Conservation (phyloP, 352 stramenopile species). For the Phytophthora kernoviae region DNA sequence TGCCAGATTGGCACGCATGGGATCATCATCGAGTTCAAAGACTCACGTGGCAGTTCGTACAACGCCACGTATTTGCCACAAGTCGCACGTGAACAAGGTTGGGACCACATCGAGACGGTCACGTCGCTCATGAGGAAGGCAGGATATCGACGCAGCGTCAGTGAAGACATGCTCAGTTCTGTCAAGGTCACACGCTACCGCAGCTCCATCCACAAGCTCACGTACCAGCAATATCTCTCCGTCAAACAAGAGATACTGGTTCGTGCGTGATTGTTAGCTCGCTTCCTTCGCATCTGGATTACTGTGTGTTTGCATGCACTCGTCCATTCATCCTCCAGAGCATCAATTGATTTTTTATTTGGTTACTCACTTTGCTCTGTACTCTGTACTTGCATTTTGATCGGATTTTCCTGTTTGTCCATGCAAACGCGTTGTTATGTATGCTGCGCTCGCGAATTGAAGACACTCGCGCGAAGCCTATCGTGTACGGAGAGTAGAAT, state of each 20-base stretch:
- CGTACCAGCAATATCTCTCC: slow-evolving; percentile 79
- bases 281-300: slow-evolving; percentile 20
- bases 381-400: neutral
- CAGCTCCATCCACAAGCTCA: slow-evolving; percentile 84
- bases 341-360: slow-evolving; percentile 34
- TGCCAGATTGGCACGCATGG: slow-evolving; percentile 68
- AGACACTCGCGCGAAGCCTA: neutral
- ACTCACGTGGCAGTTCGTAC: slow-evolving; percentile 52
- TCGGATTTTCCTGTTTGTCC: slow-evolving; percentile 19
- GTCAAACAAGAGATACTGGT: slow-evolving; percentile 54
- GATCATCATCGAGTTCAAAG: slow-evolving; percentile 83
- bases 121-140: slow-evolving; percentile 84
- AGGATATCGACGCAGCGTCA: slow-evolving; percentile 67
- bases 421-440: slow-evolving; percentile 23
- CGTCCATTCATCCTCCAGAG: slow-evolving; percentile 15
- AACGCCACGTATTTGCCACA: slow-evolving; percentile 83
- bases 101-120: slow-evolving; percentile 72
- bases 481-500: neutral
- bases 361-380: slow-evolving; percentile 14
- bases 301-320: slow-evolving; percentile 1
- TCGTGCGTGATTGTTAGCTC: slow-evolving; percentile 18
- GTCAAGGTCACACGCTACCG: slow-evolving; percentile 83
- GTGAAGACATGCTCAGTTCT: slow-evolving; percentile 52
- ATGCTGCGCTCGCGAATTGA: neutral
- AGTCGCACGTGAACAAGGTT: slow-evolving; percentile 76